These are phyloP conservation scores for Ogataea pilisensis DNA, from an alignment of 805 yeast species.

Conservation along the genomic window DNA sequence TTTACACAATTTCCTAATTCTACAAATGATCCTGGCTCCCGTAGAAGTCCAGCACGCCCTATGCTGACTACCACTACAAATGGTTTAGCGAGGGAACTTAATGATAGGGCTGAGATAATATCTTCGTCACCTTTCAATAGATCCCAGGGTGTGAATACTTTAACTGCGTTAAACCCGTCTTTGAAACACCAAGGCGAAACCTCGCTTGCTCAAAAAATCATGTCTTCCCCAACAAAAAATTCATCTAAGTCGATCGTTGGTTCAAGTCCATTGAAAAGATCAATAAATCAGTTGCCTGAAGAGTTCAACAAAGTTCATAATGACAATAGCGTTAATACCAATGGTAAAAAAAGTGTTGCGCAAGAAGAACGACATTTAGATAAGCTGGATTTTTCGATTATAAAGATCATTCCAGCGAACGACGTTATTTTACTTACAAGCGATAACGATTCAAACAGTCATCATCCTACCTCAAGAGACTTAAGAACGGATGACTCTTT, in stretches of 20 bases:
- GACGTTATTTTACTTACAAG: not conserved
- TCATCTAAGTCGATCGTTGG: not conserved
- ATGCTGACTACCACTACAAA: not conserved
- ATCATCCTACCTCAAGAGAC: too few relatives aligned
- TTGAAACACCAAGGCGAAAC: not conserved
- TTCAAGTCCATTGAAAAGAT: constrained; percentile 4
- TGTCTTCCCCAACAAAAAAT: constrained; percentile 6
- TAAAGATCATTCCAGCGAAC: not conserved
- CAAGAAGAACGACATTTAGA: not conserved
- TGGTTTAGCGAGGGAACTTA: too few relatives aligned
- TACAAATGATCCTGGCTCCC: not conserved
- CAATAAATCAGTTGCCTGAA: constrained; percentile 14
- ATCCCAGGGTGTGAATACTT: not conserved
- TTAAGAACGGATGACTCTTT: not conserved
- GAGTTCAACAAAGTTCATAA: constrained; percentile 2
- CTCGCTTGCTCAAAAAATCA: constrained; percentile 1
- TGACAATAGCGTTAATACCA: not conserved
- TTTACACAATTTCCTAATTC: constrained; percentile 10
- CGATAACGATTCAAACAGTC: not conserved
- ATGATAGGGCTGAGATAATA: constrained; percentile 15
- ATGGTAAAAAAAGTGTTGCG: not conserved
- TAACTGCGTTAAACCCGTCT: constrained; percentile 2
- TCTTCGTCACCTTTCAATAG: constrained; percentile 16
- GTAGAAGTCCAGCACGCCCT: too few relatives aligned
- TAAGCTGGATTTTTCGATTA: not conserved